phyloP scores from a whole-genome alignment of 768 basidiomycete species.

The Guyanaporus albipodus region DNA sequence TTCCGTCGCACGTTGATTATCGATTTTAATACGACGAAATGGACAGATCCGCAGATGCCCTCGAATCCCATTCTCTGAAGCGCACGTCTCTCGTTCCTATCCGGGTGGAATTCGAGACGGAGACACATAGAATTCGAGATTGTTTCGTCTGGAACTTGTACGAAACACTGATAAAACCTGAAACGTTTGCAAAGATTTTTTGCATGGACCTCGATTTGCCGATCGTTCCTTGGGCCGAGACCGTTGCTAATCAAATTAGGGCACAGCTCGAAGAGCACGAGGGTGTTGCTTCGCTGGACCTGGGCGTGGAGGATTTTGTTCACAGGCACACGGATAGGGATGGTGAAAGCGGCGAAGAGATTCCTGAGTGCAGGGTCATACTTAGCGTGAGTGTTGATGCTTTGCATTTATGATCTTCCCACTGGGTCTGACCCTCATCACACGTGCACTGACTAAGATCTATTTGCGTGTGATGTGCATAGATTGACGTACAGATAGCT shows the following conservation, averaged over 20 bases:
- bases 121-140: conserved; percentile 87
- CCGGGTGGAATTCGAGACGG: conserved; percentile 92
- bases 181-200: conserved; percentile 80
- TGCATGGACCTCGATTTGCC: conserved; percentile 87
- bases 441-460: conserved; percentile 15
- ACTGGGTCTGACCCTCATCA: conserved; percentile 10
- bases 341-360: conserved; percentile 54
- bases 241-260: conserved; percentile 81
- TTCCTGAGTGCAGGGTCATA: conserved; percentile 78
- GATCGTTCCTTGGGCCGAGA: conserved; percentile 60
- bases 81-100: conserved; percentile 75
- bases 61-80: conserved; percentile 59
- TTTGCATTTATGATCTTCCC: conserved; percentile 9
- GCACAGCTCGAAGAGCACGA: conserved; percentile 91
- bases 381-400: conserved; percentile 53
- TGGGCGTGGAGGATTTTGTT: conserved; percentile 40
- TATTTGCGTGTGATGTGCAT: background rate
- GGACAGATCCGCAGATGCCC: conserved; percentile 56
- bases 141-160: conserved; percentile 95
- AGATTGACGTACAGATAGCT: conserved; percentile 98
- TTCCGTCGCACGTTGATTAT: conserved; percentile 16
- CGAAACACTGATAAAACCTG: conserved; percentile 82
- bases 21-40: conserved; percentile 16
- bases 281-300: conserved; percentile 72
- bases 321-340: conserved; percentile 14